Conservation (phyloP, 306 rosid genomes). For the Oxytropis ochrocephala region DNA sequence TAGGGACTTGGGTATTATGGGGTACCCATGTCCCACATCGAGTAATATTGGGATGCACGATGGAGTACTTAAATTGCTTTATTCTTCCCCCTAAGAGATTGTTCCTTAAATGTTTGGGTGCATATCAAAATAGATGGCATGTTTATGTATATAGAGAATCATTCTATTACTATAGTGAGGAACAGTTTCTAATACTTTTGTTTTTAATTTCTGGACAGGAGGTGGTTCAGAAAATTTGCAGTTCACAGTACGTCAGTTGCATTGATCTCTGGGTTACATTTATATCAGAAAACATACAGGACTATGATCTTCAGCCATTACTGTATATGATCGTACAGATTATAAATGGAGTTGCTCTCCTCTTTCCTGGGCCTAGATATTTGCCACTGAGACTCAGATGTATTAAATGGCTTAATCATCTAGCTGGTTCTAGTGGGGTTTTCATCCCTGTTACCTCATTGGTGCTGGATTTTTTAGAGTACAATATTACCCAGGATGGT, state of each 20-base stretch:
- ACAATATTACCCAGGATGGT: conserved; percentile 55
- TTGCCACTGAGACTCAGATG: conserved; percentile 83
- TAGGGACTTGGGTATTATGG: too few species aligned
- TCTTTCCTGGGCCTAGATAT: conserved; percentile 94
- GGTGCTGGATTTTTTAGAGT: conserved; percentile 70
- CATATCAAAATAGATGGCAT: neutral
- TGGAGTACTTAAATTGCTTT: too few species aligned
- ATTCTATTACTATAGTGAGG: conserved; percentile 1
- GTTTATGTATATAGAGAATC: neutral
- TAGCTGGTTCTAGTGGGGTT: conserved; percentile 69
- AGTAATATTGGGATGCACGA: too few species aligned
- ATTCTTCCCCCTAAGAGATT: too few species aligned
- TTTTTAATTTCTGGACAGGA: conserved; percentile 49
- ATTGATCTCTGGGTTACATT: conserved; percentile 79
- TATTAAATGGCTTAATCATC: conserved; percentile 78
- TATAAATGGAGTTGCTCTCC: conserved; percentile 64
- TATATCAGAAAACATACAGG: conserved; percentile 46
- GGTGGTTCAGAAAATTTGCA: conserved; percentile 65
- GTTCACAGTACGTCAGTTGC: conserved; percentile 75
- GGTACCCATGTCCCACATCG: too few species aligned
- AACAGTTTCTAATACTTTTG: conserved; percentile 22
- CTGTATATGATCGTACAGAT: conserved; percentile 61
- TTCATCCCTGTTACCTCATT: conserved; percentile 79
- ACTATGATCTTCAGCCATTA: conserved; percentile 66
- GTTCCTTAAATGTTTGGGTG: too few species aligned